Conservation (phyloP, 2,329 filamentous ascomycete species). For the Aspergillus candidus region DNA sequence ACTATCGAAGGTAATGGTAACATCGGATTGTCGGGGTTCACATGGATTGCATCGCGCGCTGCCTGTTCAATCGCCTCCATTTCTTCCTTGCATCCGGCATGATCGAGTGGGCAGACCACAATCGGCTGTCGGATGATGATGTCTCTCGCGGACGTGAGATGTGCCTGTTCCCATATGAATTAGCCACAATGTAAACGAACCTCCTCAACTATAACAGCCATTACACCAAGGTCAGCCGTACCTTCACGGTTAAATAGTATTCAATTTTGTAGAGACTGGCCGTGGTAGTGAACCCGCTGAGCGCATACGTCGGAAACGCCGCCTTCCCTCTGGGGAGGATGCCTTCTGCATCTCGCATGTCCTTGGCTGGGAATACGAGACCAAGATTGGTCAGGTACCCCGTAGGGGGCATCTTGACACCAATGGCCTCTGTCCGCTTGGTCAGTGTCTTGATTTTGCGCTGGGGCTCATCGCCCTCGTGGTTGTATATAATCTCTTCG, state of each 20-base stretch:
- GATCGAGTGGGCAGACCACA: constrained; percentile 90
- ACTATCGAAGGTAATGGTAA: constrained; percentile 81
- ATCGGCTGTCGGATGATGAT: constrained; percentile 87
- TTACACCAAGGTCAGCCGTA: constrained; percentile 33
- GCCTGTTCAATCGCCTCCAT: constrained; percentile 98
- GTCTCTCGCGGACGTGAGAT: constrained; percentile 80
- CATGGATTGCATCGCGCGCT: constrained; percentile 81
- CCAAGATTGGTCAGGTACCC: constrained; percentile 92
- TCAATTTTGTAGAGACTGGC: constrained; percentile 97
- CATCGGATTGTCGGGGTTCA: constrained; percentile 87
- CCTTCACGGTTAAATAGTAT: constrained; percentile 92
- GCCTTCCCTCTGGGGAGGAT: constrained; percentile 78
- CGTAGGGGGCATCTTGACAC: constrained; percentile 78
- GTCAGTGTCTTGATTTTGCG: constrained; percentile 83
- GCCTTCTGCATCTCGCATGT: constrained; percentile 78
- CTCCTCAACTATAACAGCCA: no score
- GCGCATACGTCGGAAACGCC: constrained; percentile 81
- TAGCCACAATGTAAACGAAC: neutral
- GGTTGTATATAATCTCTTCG: constrained; percentile 98
- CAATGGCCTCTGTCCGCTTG: constrained; percentile 74
- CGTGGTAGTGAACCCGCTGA: constrained; percentile 86
- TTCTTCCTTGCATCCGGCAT: constrained; percentile 93
- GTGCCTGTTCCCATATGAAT: constrained; percentile 54
- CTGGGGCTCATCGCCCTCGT: constrained; percentile 89
- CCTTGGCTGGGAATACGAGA: constrained; percentile 83